These are phyloP conservation scores for Kuraishia borneana DNA, from an alignment of 805 yeast genomes.

Conservation along the genomic window DNA sequence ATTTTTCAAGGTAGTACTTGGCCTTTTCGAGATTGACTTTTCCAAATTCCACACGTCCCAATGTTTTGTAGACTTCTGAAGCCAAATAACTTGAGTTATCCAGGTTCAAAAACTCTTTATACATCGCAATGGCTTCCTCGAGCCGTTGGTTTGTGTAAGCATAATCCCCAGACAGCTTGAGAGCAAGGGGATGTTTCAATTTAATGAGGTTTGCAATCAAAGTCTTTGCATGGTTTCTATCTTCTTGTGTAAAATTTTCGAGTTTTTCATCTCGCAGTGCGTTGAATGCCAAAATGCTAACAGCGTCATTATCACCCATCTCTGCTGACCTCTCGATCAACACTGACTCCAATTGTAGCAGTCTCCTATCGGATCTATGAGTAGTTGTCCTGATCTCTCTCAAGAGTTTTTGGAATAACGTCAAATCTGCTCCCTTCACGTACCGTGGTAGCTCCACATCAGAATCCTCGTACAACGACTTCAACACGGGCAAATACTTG, in stretches of 20 bases:
- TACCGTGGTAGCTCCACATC: constrained; percentile 34
- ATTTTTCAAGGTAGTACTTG: constrained; percentile 44
- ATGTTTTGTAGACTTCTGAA: constrained; percentile 60
- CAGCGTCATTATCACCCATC: constrained; percentile 71
- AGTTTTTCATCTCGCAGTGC: constrained; percentile 30
- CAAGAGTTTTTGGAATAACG: constrained; percentile 57
- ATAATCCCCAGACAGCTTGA: constrained; percentile 72
- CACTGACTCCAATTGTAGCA: constrained; percentile 55
- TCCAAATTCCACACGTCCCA: constrained; percentile 54
- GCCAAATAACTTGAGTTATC: constrained; percentile 50
- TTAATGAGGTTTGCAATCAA: constrained; percentile 48
- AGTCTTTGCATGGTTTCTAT: constrained; percentile 48
- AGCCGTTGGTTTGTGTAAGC: constrained; percentile 38
- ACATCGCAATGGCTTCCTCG: constrained; percentile 49
- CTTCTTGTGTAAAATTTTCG: constrained; percentile 31
- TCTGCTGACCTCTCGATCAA: constrained; percentile 80
- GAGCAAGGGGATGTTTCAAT: constrained; percentile 58
- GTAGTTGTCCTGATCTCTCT: constrained; percentile 51
- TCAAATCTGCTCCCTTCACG: constrained; percentile 44
- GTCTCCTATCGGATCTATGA: constrained; percentile 42
- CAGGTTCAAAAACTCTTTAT: constrained; percentile 41
- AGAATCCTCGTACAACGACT: constrained; percentile 35
- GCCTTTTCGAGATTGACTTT: constrained; percentile 40
- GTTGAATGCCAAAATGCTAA: constrained; percentile 60
- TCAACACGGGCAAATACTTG: constrained; percentile 43